A percentile compares a stretch with the other conserved stretches of the same genome.
Evolutionary conservation across 371 early-diverging fungal genomes (phyloP).

Genomic region (Circinella umbellata): DNA sequence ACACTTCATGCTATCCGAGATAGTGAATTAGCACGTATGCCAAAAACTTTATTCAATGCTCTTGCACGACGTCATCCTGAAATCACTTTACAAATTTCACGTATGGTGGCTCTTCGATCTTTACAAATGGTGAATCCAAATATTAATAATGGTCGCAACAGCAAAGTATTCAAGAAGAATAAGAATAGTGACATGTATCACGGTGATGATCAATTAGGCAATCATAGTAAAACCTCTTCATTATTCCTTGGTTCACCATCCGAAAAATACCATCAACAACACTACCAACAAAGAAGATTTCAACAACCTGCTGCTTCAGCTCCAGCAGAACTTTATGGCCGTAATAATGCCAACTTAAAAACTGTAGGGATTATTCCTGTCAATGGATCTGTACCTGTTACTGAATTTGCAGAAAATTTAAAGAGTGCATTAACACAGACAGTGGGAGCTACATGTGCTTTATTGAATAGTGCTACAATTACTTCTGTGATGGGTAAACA

Average conservation of each 20-base stretch:
- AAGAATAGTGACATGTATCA: not conserved
- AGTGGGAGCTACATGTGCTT: conserved; percentile 74
- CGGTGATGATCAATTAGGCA: not conserved
- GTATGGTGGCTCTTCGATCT: conserved; percentile 87
- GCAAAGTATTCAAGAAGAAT: not conserved
- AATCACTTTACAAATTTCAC: conserved; percentile 89
- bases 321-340: conserved; percentile 58
- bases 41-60: conserved; percentile 92
- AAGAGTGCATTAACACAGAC: conserved; percentile 72
- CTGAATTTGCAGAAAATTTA: conserved; percentile 87
- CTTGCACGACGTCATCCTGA: conserved; percentile 88
- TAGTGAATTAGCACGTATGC: conserved; percentile 95
- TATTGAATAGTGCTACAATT: conserved; percentile 83
- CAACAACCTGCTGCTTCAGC: not conserved
- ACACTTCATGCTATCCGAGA: conserved; percentile 97
- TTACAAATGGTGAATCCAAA: conserved; percentile 43
- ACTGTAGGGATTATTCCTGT: conserved; percentile 95
- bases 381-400: conserved; percentile 78
- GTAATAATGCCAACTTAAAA: conserved; percentile 89
- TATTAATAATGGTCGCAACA: not conserved
- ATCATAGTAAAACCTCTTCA: not conserved
- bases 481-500: conserved; percentile 87
- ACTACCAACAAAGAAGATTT: not conserved
- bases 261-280: not conserved
- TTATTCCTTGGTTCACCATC: no score